phyloP scores from a whole-genome alignment of 495 filamentous ascomycete genomes.

The Lophiostoma macrostomum region DNA sequence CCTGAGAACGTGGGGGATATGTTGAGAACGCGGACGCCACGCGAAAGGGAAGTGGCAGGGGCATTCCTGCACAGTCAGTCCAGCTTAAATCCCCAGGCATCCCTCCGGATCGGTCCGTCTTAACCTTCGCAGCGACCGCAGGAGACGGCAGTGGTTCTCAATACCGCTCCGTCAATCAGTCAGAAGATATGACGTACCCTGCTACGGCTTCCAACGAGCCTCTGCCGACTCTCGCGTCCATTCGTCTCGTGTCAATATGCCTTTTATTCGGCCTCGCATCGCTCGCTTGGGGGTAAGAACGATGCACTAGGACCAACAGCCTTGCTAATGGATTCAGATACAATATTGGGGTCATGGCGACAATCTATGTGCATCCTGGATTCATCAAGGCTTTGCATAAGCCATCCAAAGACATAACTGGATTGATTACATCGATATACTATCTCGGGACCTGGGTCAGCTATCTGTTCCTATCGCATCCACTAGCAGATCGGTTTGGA shows the following conservation, averaged over 20 bases:
- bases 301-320: neutral
- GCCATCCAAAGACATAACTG: conserved; percentile 45
- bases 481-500: conserved; percentile 48
- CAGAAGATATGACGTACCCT: conserved; percentile 1
- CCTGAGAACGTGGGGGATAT: conserved; percentile 12
- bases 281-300: conserved; percentile 56
- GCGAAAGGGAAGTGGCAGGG: conserved; percentile 1
- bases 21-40: conserved; percentile 5
- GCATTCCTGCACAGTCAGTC: neutral
- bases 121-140: no score
- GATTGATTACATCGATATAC: conserved; percentile 56
- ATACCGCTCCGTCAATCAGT: neutral
- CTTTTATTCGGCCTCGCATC: conserved; percentile 55
- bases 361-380: conserved; percentile 53
- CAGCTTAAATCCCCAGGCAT: neutral
- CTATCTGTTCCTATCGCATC: conserved; percentile 54
- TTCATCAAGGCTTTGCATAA: conserved; percentile 47
- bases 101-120: neutral
- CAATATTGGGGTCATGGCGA: conserved; percentile 56
- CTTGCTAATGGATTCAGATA: conserved; percentile 41
- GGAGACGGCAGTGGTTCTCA: no score
- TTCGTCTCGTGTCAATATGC: conserved; percentile 49
- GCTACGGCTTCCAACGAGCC: conserved; percentile 11
- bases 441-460: conserved; percentile 55
- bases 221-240: conserved; percentile 34